Base-by-base conservation (phyloP, 768 basidiomycete species). In the Mrakia frigida region DNA sequence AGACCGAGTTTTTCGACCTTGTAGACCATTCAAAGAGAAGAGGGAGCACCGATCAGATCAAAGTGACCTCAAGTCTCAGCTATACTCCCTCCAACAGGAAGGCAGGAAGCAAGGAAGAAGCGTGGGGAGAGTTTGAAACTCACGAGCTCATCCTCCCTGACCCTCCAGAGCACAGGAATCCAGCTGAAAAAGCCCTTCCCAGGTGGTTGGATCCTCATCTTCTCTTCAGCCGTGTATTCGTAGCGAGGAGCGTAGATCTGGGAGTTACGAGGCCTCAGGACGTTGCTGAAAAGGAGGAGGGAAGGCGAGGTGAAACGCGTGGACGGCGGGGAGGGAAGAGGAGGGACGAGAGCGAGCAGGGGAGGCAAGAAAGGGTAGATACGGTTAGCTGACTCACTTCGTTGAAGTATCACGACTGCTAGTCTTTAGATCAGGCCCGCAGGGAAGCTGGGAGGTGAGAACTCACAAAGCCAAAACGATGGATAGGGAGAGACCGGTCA, bases 1-100 rank as follows among this genome's bases (percentile, higher is more conserved):
- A 74, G 73, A n/a, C 73, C 73, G 37, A 63, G 60, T 18, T 74
- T 65, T 13, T 43, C 14, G 46, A 61, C 39, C 73, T 74, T 4
- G 11, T 39, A 18, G 46, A 21, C 21, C 46, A 50, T 2, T 14
- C 65, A 21, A 25, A 16, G 37, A 65, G 37, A 37, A 9, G 37
- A 31, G n/a, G n/a, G n/a, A n/a, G n/a, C n/a, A 63, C n/a, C 33
- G 13, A 63, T n/a, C n/a, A 25, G 9, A 33, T 6, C 6, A 72
- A 56, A 70, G 41, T 21, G 6, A 23, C 11, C n/a, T 70, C n/a
- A n/a, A n/a, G 7, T 23, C 6, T n/a, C 23, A 4, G 11, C 35
- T 25, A n/a, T n/a, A n/a, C n/a, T n/a, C n/a, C n/a, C n/a, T 65
- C 16, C 35, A 21, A 7, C 23, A 65, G 63, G 10, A 18, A 5